Conservation (phyloP, 2,329 filamentous ascomycete species). For the Aspergillus sclerotialis region DNA sequence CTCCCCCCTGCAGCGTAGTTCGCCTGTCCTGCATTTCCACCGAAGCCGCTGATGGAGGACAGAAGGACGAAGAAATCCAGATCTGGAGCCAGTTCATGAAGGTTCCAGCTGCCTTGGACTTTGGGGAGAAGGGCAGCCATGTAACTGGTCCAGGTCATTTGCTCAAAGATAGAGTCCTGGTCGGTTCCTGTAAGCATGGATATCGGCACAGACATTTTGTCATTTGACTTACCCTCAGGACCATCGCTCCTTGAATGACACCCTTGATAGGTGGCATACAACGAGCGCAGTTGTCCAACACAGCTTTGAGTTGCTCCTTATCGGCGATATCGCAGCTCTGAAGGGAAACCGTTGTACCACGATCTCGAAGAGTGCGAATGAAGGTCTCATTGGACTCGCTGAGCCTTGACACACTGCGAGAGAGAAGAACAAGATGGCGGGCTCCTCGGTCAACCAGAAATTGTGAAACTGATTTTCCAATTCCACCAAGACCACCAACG, state of each 20-base stretch:
- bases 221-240: not conserved
- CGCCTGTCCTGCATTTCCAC: conserved; percentile 20
- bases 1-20: conserved; percentile 28
- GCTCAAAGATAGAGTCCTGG: conserved; percentile 6
- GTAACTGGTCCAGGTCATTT: conserved; percentile 23
- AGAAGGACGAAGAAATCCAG: conserved; percentile 36
- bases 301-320: not conserved
- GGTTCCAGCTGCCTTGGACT: conserved; percentile 10
- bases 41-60: conserved; percentile 24
- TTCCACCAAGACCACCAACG: not conserved
- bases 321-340: not conserved
- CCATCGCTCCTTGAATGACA: not conserved
- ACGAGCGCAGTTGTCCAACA: not conserved
- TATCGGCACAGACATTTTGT: not conserved
- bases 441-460: not conserved
- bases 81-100: conserved; percentile 4
- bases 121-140: conserved; percentile 22
- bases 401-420: not conserved
- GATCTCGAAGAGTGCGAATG: too few relatives aligned
- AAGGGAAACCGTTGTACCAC: not conserved
- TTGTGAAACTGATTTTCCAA: not conserved
- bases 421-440: not conserved
- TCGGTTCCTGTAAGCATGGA: not conserved
- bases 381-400: too few relatives aligned
- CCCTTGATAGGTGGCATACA: not conserved